These are phyloP conservation scores for Ophiosphaerella narmari DNA, from an alignment of 2,329 filamentous ascomycete genomes.

Conservation along the genomic window DNA sequence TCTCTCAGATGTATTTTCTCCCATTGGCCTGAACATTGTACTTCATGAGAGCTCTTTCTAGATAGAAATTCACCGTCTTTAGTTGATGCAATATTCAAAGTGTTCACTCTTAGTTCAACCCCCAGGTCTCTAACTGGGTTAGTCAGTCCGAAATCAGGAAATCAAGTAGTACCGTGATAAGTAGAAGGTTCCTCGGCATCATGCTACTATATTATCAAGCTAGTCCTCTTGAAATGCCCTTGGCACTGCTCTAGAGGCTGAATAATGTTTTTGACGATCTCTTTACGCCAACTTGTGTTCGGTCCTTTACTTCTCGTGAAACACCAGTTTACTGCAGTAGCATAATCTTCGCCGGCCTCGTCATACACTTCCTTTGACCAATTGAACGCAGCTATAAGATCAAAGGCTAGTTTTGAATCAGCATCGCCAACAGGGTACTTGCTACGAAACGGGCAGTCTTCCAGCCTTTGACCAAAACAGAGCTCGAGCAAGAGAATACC, in stretches of 20 bases:
- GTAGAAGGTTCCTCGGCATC: no score
- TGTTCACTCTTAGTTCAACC: no score
- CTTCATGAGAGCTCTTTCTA: no score
- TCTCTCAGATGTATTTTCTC: no score
- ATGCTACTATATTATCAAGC: no score
- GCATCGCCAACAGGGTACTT: constrained; percentile 7
- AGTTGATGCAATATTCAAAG: no score
- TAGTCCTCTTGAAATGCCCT: constrained; percentile 8
- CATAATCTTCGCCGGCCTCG: constrained; percentile 23
- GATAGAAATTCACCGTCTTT: no score
- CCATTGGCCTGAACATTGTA: no score
- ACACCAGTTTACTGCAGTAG: constrained; percentile 25
- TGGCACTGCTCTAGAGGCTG: constrained; percentile 19
- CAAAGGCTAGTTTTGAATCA: constrained; percentile 14
- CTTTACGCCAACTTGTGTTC: constrained; percentile 14
- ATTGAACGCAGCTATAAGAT: constrained; percentile 18
- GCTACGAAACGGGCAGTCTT: constrained; percentile 17
- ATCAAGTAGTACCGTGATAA: no score
- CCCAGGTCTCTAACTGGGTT: no score
- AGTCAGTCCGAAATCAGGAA: no score
- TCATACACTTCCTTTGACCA: constrained; percentile 17
- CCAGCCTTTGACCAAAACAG: constrained; percentile 19
- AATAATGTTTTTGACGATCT: constrained; percentile 23
- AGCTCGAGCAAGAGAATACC: constrained; percentile 26
- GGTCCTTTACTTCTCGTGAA: constrained; percentile 8